A percentile compares a stretch with the other conserved stretches of the same genome.
phyloP scores from a whole-genome alignment of 805 yeast genomes.

The Candida sphagnicola region DNA sequence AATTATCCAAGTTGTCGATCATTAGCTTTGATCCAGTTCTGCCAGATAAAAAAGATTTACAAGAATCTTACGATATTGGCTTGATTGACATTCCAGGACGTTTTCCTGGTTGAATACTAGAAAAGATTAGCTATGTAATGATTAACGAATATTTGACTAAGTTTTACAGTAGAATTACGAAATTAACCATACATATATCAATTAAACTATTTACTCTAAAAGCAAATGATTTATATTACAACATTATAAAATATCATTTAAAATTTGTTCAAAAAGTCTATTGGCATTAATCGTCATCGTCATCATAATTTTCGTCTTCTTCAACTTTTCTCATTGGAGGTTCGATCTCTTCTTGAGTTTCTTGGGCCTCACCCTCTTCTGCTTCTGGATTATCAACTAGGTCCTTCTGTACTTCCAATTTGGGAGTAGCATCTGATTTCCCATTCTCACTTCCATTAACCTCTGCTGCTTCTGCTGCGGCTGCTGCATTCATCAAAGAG shows the following conservation, averaged over 20 bases:
- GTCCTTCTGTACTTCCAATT: slow-evolving; percentile 5
- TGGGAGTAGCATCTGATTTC: slow-evolving; percentile 12
- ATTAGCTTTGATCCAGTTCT: slow-evolving; percentile 10
- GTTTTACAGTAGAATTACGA: too few species aligned
- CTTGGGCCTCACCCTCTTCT: slow-evolving; percentile 16
- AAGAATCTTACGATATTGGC: background rate
- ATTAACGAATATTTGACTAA: background rate
- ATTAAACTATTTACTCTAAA: background rate
- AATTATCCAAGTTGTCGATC: slow-evolving; percentile 23
- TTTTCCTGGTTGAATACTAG: slow-evolving; percentile 6
- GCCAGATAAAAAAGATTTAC: background rate
- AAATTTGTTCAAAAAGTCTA: background rate
- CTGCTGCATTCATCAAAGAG: slow-evolving; percentile 27
- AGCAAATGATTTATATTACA: background rate
- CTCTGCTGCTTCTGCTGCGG: slow-evolving; percentile 6
- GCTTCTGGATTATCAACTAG: background rate
- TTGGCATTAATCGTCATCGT: slow-evolving; percentile 18
- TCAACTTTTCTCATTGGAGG: slow-evolving; percentile 44
- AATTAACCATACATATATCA: background rate
- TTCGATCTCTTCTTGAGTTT: slow-evolving; percentile 26
- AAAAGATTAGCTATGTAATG: background rate
- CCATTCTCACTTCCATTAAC: slow-evolving; percentile 15
- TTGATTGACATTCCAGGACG: slow-evolving; percentile 5
- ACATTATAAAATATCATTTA: background rate
- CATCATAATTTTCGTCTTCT: slow-evolving; percentile 45